Conservation (phyloP, 768 basidiomycete species). For the Suillus luteus region DNA sequence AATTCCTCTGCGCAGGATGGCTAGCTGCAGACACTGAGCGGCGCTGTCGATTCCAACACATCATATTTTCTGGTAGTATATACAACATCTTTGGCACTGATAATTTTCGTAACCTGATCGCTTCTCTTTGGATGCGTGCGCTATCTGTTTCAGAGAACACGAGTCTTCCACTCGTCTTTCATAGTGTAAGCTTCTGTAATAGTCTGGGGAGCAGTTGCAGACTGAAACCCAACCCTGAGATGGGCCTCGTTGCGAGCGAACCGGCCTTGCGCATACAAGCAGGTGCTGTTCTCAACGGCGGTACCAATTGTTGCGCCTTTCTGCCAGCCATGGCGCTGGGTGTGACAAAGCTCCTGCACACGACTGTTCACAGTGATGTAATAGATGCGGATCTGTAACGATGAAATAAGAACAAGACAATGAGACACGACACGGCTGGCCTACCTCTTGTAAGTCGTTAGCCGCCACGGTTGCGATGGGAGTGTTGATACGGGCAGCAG, state of each 20-base stretch:
- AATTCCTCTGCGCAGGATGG: neutral
- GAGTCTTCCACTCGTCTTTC: conserved; percentile 3
- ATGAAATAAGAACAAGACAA: neutral
- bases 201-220: neutral
- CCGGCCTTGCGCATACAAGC: neutral
- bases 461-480: neutral
- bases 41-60: neutral
- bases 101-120: neutral
- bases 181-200: neutral
- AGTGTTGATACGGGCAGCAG: conserved; percentile 2
- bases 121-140: neutral
- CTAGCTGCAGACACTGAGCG: neutral
- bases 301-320: neutral
- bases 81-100: neutral
- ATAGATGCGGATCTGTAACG: neutral
- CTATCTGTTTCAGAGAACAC: neutral
- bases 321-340: neutral
- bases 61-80: neutral
- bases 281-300: conserved; percentile 3
- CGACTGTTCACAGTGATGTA: neutral
- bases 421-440: no score
- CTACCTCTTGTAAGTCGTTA: neutral
- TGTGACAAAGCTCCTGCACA: neutral
- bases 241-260: neutral
- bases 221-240: neutral